phyloP scores from a whole-genome alignment of 352 stramenopile species.

The Lagenidium giganteum region DNA sequence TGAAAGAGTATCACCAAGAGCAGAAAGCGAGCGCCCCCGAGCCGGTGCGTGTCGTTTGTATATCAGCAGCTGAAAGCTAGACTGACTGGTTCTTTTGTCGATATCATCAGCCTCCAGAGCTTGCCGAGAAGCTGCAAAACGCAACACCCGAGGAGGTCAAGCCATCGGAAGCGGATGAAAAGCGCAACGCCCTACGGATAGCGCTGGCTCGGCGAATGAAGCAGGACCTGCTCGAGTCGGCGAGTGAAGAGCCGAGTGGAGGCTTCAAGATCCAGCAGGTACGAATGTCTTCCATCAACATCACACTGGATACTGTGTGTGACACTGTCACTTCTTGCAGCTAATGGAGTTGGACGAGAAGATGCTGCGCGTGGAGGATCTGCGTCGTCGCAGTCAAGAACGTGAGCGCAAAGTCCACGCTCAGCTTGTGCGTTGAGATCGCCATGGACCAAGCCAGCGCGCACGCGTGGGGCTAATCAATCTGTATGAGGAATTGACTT shows the following conservation, averaged over 20 bases:
- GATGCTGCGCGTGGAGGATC: slow-evolving; percentile 67
- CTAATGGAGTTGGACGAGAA: slow-evolving; percentile 71
- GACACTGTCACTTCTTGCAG: slow-evolving; percentile 12
- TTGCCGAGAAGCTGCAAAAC: slow-evolving; percentile 64
- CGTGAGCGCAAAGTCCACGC: slow-evolving; percentile 53
- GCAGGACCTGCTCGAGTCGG: slow-evolving; percentile 57
- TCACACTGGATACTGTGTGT: neutral
- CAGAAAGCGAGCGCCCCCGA: slow-evolving; percentile 57
- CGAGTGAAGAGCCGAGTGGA: slow-evolving; percentile 8
- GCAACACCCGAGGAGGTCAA: slow-evolving; percentile 52
- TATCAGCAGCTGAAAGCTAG: neutral
- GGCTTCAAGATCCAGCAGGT: slow-evolving; percentile 58
- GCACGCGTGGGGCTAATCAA: too few species aligned
- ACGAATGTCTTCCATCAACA: slow-evolving; percentile 1
- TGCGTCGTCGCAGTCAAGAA: slow-evolving; percentile 60
- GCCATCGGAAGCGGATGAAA: slow-evolving; percentile 59
- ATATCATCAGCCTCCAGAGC: slow-evolving; percentile 27
- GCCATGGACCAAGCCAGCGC: too few species aligned
- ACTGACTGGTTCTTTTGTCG: neutral
- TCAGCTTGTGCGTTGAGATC: too few species aligned
- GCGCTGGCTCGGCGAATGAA: slow-evolving; percentile 77
- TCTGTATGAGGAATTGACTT: too few species aligned
- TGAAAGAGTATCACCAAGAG: slow-evolving; percentile 77
- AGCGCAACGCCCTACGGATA: slow-evolving; percentile 61
- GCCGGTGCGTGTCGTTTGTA: slow-evolving; percentile 19